phyloP scores from a whole-genome alignment of 768 basidiomycete genomes.

The Boletus subcaerulescens region DNA sequence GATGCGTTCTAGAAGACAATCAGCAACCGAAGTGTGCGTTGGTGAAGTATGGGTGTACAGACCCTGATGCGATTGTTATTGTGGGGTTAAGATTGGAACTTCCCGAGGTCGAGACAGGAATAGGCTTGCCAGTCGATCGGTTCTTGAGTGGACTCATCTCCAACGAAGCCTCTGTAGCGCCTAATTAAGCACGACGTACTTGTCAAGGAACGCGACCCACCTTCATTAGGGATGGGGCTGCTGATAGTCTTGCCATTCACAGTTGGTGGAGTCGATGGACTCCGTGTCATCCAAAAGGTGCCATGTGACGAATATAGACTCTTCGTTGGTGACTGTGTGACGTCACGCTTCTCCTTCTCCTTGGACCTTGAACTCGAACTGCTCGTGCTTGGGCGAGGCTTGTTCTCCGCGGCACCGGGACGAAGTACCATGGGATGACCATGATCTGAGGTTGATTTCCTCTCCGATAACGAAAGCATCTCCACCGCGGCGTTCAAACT shows the following conservation, averaged over 20 bases:
- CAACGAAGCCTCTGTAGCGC: constrained; percentile 53
- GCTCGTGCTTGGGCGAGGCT: constrained; percentile 32
- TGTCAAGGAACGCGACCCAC: constrained; percentile 36
- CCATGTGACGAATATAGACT: constrained; percentile 39
- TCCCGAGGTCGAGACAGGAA: constrained; percentile 46
- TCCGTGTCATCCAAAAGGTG: constrained; percentile 34
- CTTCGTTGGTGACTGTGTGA: constrained; percentile 44
- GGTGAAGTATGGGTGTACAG: constrained; percentile 22
- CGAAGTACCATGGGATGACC: constrained; percentile 19
- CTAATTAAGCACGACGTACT: background rate
- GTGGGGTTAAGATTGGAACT: constrained; percentile 31
- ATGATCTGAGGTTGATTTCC: constrained; percentile 27
- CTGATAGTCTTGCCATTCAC: constrained; percentile 67
- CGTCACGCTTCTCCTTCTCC: constrained; percentile 35
- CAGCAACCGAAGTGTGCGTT: constrained; percentile 2
- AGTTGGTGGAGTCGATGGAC: constrained; percentile 38
- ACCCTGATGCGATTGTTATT: constrained; percentile 65
- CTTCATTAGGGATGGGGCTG: constrained; percentile 64
- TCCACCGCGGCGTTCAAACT: constrained; percentile 72
- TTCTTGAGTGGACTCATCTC: constrained; percentile 77
- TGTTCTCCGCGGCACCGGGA: constrained; percentile 21
- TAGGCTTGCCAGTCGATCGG: constrained; percentile 58
- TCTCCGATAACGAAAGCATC: constrained; percentile 43
- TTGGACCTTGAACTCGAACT: constrained; percentile 25
- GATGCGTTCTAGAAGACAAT: constrained; percentile 55